Evolutionary conservation across 768 basidiomycete genomes (phyloP).

Genomic region (Solioccasus polychromus): DNA sequence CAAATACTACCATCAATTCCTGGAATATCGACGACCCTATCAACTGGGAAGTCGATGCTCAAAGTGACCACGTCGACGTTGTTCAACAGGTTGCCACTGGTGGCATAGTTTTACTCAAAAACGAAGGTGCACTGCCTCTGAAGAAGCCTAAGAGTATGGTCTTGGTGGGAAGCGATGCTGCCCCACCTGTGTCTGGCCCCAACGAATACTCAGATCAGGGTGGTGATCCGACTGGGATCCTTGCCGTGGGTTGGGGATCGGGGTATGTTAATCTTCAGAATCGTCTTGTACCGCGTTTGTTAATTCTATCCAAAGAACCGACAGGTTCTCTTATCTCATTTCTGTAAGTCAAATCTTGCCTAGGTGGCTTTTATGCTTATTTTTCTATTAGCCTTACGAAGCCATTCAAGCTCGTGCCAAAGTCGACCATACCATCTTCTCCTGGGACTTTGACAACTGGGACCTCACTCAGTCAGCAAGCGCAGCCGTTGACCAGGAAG

Average conservation of each 20-base stretch:
- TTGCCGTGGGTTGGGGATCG: slow-evolving; percentile 94
- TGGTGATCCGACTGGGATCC: slow-evolving; percentile 58
- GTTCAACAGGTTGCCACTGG: slow-evolving; percentile 62
- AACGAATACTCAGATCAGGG: slow-evolving; percentile 66
- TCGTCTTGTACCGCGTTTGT: neutral
- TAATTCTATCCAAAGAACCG: slow-evolving; percentile 41
- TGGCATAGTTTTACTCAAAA: slow-evolving; percentile 69
- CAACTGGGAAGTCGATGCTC: slow-evolving; percentile 51
- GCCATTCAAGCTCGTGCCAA: slow-evolving; percentile 75
- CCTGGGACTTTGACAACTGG: slow-evolving; percentile 71
- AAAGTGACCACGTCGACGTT: slow-evolving; percentile 49
- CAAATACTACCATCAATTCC: slow-evolving; percentile 23
- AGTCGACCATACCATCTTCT: slow-evolving; percentile 60
- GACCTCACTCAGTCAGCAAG: slow-evolving; percentile 50
- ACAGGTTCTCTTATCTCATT: slow-evolving; percentile 75
- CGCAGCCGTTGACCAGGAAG: slow-evolving; percentile 48
- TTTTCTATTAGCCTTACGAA: slow-evolving; percentile 56
- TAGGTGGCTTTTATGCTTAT: neutral
- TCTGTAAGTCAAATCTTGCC: slow-evolving; percentile 43
- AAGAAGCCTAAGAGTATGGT: slow-evolving; percentile 56
- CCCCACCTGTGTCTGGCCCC: slow-evolving; percentile 62
- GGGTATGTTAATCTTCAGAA: slow-evolving; percentile 39
- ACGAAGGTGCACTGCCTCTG: slow-evolving; percentile 57
- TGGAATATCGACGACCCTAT: slow-evolving; percentile 29
- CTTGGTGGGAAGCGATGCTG: slow-evolving; percentile 63